Percentiles rank a stretch among this genome's conserved stretches.
Conservation (phyloP, 2,329 filamentous ascomycete species). For the Aspergillus arachidicola region DNA sequence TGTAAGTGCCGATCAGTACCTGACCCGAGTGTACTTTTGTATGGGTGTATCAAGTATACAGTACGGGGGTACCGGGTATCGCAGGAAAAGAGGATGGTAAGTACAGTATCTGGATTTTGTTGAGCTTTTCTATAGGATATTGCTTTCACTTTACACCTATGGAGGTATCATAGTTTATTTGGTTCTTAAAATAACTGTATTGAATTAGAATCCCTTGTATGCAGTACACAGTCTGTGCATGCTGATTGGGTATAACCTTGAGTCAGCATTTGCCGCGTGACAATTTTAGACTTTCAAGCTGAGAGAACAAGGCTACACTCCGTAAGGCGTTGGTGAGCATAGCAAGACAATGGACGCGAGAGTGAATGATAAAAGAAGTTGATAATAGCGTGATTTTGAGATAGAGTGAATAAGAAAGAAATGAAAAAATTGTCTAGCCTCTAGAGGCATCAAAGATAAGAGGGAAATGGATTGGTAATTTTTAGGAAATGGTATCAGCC, state of each 20-base stretch:
- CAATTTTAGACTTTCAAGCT: conserved; percentile 1
- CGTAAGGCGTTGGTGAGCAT: neutral
- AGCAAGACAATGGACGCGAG: neutral
- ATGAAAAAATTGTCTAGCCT: neutral
- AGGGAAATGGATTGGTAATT: neutral
- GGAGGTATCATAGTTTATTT: neutral
- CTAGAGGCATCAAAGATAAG: too few species aligned
- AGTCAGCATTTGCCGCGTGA: neutral
- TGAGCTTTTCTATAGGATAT: neutral
- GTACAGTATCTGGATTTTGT: neutral
- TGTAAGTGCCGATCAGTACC: conserved; percentile 5
- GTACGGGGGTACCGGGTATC: neutral
- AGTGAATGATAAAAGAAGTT: neutral
- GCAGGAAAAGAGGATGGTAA: neutral
- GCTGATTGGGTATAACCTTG: neutral
- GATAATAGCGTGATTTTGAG: neutral
- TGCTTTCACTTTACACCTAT: neutral
- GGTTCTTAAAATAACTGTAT: neutral
- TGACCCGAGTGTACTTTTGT: conserved; percentile 1
- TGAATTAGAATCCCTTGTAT: neutral
- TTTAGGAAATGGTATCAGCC: neutral
- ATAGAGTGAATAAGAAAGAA: neutral
- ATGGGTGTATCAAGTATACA: neutral
- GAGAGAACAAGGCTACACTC: neutral
- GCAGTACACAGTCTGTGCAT: neutral